Evolutionary conservation across 225 moss, liverwort and hornwort species (phyloP).

Genomic region (Ulota crispa): DNA sequence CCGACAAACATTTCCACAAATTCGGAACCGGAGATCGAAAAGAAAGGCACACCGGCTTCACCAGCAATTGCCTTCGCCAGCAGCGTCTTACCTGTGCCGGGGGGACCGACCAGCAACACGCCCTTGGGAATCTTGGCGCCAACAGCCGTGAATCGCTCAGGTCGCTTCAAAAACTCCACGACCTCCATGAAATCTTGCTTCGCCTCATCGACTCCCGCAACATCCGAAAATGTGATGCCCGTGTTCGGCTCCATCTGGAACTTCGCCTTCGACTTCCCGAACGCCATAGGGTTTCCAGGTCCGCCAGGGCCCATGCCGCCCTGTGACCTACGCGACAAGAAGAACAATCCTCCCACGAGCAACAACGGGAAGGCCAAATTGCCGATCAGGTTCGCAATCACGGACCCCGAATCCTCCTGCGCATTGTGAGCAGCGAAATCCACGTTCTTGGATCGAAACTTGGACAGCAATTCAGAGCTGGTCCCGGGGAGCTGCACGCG

Average conservation of each 20-base stretch:
- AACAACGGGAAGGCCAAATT: constrained; percentile 91
- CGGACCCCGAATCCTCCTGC: constrained; percentile 79
- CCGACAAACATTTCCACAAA: constrained; percentile 67
- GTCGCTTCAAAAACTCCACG: constrained; percentile 91
- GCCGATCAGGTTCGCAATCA: constrained; percentile 75
- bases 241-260: constrained; percentile 99
- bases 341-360: constrained; percentile 77
- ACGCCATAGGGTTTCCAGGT: constrained; percentile 88
- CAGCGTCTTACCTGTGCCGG: constrained; percentile 88
- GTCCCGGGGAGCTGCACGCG: constrained; percentile 89
- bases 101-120: constrained; percentile 83
- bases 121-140: constrained; percentile 91
- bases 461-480: constrained; percentile 75
- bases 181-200: constrained; percentile 99
- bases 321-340: constrained; percentile 53
- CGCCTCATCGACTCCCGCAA: constrained; percentile 93
- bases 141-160: constrained; percentile 75
- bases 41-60: constrained; percentile 91
- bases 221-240: constrained; percentile 86
- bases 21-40: constrained; percentile 80
- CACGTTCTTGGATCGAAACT: constrained; percentile 88
- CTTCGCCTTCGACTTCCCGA: constrained; percentile 93
- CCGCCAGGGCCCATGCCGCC: constrained; percentile 81
- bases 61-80: constrained; percentile 93
- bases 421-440: constrained; percentile 88